phyloP scores from a whole-genome alignment of 345 rosid species.

The Gynandropsis gynandra region DNA sequence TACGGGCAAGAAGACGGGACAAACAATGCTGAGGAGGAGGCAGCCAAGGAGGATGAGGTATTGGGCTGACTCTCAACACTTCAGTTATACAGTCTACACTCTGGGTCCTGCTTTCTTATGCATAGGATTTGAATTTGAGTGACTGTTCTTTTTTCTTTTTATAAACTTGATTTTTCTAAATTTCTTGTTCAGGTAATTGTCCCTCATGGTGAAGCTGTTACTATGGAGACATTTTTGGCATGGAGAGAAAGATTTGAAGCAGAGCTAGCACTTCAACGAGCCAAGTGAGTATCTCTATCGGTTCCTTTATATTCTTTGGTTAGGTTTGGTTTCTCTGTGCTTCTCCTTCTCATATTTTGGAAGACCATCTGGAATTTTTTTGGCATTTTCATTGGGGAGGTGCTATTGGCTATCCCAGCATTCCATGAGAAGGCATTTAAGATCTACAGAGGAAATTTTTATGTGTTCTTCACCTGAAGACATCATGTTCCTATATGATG shows the following conservation, averaged over 20 bases:
- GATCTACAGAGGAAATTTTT: too few relatives aligned
- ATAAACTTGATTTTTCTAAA: too few relatives aligned
- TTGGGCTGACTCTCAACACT: conserved; percentile 23
- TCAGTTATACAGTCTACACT: conserved; percentile 8
- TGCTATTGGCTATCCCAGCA: too few relatives aligned
- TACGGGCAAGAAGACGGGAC: conserved; percentile 49
- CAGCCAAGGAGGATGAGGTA: conserved; percentile 81
- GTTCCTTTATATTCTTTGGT: not conserved
- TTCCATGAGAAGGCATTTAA: too few relatives aligned
- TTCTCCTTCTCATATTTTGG: too few relatives aligned
- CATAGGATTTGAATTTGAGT: not conserved
- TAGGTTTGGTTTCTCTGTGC: too few relatives aligned
- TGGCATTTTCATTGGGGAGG: too few relatives aligned
- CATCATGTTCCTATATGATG: too few relatives aligned
- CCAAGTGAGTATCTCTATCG: conserved; percentile 57
- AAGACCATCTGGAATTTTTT: too few relatives aligned
- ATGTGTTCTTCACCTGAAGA: too few relatives aligned
- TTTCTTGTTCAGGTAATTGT: conserved; percentile 50
- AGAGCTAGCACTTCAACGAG: conserved; percentile 92
- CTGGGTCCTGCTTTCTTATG: not conserved
- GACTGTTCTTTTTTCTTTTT: conserved; percentile 5
- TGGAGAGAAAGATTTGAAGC: conserved; percentile 99
- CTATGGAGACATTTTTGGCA: conserved; percentile 78
- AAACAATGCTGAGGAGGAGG: conserved; percentile 41
- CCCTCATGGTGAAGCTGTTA: conserved; percentile 98